Percentiles rank a stretch among this genome's conserved stretches.
phyloP scores from a whole-genome alignment of 129 eudicot species.

The Kitagawia praeruptora region DNA sequence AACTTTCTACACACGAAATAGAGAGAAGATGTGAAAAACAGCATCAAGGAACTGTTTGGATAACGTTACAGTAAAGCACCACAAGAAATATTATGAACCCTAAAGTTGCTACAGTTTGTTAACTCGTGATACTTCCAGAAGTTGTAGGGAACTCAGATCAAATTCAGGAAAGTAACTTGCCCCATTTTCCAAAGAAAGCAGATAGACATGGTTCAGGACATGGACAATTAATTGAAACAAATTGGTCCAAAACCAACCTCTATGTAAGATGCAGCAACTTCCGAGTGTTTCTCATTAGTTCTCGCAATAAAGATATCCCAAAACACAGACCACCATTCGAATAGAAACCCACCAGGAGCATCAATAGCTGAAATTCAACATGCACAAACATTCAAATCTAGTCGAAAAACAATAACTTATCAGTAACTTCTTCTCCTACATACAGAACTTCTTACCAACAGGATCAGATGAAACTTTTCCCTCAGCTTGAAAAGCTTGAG shows the following conservation, averaged over 20 bases:
- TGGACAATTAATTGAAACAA: neutral
- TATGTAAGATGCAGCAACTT: slow-evolving; percentile 96
- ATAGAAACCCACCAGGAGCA: slow-evolving; percentile 99
- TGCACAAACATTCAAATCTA: slow-evolving; percentile 8
- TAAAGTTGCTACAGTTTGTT: neutral
- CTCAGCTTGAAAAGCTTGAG: slow-evolving; percentile 95
- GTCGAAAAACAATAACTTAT: neutral
- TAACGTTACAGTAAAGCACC: neutral
- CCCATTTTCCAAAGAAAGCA: neutral
- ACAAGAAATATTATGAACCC: neutral
- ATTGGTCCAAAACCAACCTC: slow-evolving; percentile 48
- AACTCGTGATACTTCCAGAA: neutral
- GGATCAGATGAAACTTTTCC: slow-evolving; percentile 99
- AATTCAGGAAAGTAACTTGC: neutral
- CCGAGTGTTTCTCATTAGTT: slow-evolving; percentile 94
- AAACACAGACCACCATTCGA: slow-evolving; percentile 99
- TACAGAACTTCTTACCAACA: slow-evolving; percentile 56
- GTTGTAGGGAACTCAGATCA: neutral
- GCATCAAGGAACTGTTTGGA: neutral
- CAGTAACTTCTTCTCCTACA: neutral
- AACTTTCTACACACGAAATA: neutral
- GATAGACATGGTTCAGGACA: neutral
- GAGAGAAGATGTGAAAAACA: neutral
- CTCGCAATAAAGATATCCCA: slow-evolving; percentile 98
- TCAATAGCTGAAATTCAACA: slow-evolving; percentile 65